Base-by-base conservation (phyloP, 345 rosid genomes). In the Firmiana major region DNA sequence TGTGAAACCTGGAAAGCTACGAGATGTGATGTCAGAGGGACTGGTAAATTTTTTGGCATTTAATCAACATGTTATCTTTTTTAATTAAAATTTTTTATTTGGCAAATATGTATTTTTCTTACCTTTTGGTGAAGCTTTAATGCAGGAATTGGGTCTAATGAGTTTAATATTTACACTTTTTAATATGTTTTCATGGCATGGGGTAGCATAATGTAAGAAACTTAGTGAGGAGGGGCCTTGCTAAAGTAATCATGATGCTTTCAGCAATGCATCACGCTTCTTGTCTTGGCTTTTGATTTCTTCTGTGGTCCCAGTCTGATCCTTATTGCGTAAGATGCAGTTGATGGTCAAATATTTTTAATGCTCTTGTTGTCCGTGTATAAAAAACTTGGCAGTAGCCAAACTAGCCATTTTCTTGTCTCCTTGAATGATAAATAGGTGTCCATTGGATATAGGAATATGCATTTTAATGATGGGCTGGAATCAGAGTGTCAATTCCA, bases 1-100 rank as follows among this genome's bases (percentile, higher is more conserved):
- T 86, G 99, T 96, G 38, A 96, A 96, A 86, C 94, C 98, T 59
- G 99, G 99, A 87, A 96, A 96, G 87, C 89, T 96, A 74, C 86
- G 98, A 75, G 99, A 96, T 84, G 89, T 93, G 54, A 75, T 85
- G 91, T 93, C 98, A 2, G 98, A 93, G 86, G 99, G 98, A 88
- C 82, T 96, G 97, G 99, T 93, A 90, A 85, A 36, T 60, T 85
- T 73, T 46, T n/a, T 72, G 69, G 36, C 4, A 68, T 63, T 43
- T 58, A 49, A 19, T 78, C 64, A 51, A 26, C 45, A 10, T 26
- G 11, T 9, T 60, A 62, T 8, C 2, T 9, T 58, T 28, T 53
- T 71, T 34, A 9, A 7, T 64, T 38, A 9, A 53, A 11, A 53
- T 31, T 28, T 26, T 26, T 49, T 48, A 6, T 26, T 48, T 28